These are phyloP conservation scores for sorghum (Sorghum bicolor) DNA, from an alignment of 176 grass and related monocot genomes.

Conservation along the genomic window Sorghum_bicolor_NCBIv3 NC_012870.2:77312001-77312500, in stretches of 20 bases:
- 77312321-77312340: conserved; percentile 48
- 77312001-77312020: conserved; percentile 88
- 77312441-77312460: neutral
- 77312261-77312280: conserved; percentile 92
- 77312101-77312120: neutral
- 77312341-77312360: neutral
- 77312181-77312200: conserved; percentile 92
- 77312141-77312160: neutral
- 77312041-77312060: conserved; percentile 34
- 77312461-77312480: neutral
- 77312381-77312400: neutral
- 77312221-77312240: conserved; percentile 79
- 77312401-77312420: neutral
- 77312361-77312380: neutral
- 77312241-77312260: conserved; percentile 87
- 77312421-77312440: neutral
- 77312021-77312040: conserved; percentile 95
- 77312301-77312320: conserved; percentile 94
- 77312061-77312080: neutral
- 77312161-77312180: conserved; percentile 4
- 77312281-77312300: conserved; percentile 85
- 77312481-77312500: neutral
- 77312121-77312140: neutral
- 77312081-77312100: neutral
- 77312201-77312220: conserved; percentile 88